These are phyloP conservation scores for Imleria badia DNA, from an alignment of 768 basidiomycete genomes.

Conservation along the genomic window DNA sequence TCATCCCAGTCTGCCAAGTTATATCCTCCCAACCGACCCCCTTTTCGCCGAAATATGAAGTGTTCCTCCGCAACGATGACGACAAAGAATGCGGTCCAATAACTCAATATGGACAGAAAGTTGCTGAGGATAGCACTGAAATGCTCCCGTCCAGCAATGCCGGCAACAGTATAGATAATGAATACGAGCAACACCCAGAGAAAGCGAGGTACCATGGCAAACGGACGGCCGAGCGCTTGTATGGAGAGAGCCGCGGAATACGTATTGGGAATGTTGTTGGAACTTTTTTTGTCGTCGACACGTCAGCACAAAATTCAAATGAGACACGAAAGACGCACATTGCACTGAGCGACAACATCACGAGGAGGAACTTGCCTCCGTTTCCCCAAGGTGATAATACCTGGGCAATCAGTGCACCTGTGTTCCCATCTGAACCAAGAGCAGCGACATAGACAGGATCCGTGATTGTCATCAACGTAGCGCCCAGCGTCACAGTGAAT, in stretches of 20 bases:
- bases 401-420: slow-evolving; percentile 44
- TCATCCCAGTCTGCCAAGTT: slow-evolving; percentile 49
- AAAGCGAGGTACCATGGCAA: slow-evolving; percentile 45
- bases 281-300: slow-evolving; percentile 17
- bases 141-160: slow-evolving; percentile 44
- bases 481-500: slow-evolving; percentile 39
- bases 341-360: slow-evolving; percentile 43
- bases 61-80: slow-evolving; percentile 48
- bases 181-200: slow-evolving; percentile 46
- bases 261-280: slow-evolving; percentile 43
- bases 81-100: slow-evolving; percentile 49
- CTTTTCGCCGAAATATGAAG: slow-evolving; percentile 42
- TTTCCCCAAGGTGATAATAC: slow-evolving; percentile 46
- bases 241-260: slow-evolving; percentile 49
- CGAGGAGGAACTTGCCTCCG: slow-evolving; percentile 41
- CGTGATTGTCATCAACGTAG: slow-evolving; percentile 43
- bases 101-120: slow-evolving; percentile 42
- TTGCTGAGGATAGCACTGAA: slow-evolving; percentile 44
- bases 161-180: slow-evolving; percentile 38
- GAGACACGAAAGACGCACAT: slow-evolving; percentile 31
- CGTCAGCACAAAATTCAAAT: neutral
- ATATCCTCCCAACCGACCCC: slow-evolving; percentile 48
- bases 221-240: slow-evolving; percentile 43
- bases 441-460: slow-evolving; percentile 40
- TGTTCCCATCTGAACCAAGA: slow-evolving; percentile 37